Evolutionary conservation across 805 yeast species (phyloP).

Genomic region (Candida nitratophila): DNA sequence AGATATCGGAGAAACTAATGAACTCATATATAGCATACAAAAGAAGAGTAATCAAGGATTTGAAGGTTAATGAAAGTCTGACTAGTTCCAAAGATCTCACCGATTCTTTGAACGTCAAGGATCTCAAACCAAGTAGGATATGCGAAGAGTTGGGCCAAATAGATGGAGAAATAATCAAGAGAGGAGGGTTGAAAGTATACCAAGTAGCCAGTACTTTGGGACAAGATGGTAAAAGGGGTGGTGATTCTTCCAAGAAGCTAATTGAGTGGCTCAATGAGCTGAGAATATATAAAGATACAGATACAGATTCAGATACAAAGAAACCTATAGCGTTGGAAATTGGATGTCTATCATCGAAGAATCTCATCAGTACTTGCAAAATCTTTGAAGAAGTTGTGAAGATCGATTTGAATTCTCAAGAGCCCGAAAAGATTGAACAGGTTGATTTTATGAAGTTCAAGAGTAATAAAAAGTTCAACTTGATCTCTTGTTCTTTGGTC

Average conservation of each 20-base stretch:
- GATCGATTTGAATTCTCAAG: constrained; percentile 78
- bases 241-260: constrained; percentile 81
- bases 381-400: constrained; percentile 46
- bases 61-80: constrained; percentile 19
- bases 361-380: constrained; percentile 55
- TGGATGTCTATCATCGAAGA: constrained; percentile 69
- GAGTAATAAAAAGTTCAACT: constrained; percentile 43
- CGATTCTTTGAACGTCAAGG: background rate
- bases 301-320: background rate
- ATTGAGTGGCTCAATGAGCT: constrained; percentile 60
- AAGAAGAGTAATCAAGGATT: constrained; percentile 4
- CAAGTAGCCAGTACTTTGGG: constrained; percentile 86
- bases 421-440: constrained; percentile 51
- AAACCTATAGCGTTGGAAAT: constrained; percentile 59
- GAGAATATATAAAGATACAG: constrained; percentile 1
- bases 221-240: constrained; percentile 72
- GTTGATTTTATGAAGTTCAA: constrained; percentile 84
- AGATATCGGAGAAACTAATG: background rate
- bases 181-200: constrained; percentile 76
- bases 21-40: constrained; percentile 7
- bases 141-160: constrained; percentile 39
- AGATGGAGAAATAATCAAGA: constrained; percentile 49
- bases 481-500: constrained; percentile 81
- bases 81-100: background rate
- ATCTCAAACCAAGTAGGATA: background rate